Conservation (phyloP, 805 yeast species). For the Monosporozyma unispora region DNA sequence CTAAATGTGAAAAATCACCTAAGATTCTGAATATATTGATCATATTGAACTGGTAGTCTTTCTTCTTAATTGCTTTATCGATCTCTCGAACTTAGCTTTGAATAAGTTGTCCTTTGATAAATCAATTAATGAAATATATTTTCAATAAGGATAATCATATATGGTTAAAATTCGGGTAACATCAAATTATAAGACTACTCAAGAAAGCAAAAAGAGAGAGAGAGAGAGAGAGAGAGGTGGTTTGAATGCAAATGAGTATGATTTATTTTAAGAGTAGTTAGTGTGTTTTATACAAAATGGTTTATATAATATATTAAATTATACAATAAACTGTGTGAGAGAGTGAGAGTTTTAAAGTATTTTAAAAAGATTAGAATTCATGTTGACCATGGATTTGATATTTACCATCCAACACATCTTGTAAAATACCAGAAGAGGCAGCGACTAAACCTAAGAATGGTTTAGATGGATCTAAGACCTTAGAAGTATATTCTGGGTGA, state of each 20-base stretch:
- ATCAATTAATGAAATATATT: too few species aligned
- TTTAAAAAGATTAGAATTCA: background rate
- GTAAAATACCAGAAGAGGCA: constrained; percentile 80
- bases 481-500: constrained; percentile 96
- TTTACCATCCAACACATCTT: constrained; percentile 44
- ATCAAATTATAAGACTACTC: too few species aligned
- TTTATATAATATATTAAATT: constrained; percentile 12
- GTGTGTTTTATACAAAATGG: background rate
- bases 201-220: background rate
- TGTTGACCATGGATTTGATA: constrained; percentile 10
- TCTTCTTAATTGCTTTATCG: too few species aligned
- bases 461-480: constrained; percentile 91
- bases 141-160: too few species aligned
- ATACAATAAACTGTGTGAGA: constrained; percentile 7
- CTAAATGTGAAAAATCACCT: constrained; percentile 73
- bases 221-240: background rate
- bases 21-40: constrained; percentile 18
- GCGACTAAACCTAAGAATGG: constrained; percentile 96
- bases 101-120: background rate
- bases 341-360: background rate
- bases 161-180: too few species aligned
- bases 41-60: background rate
- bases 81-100: too few species aligned
- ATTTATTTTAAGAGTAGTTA: too few species aligned
- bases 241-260: background rate